Base-by-base conservation (phyloP, 2,329 filamentous ascomycete genomes). In the Fusarium redolens region DNA sequence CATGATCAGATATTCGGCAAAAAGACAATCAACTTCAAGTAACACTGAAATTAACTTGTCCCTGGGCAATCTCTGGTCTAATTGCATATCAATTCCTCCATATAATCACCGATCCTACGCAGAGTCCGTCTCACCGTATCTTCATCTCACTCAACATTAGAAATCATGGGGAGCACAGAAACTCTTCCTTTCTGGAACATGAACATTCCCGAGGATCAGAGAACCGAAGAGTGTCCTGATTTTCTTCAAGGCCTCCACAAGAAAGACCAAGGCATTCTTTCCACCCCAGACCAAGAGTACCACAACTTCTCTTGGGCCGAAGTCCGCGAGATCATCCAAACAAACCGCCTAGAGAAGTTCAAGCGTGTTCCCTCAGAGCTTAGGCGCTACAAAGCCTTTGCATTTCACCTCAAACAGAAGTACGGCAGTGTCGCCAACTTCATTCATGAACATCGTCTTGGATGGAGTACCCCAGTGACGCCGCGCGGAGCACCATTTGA, bases 371-470 rank as follows among this genome's bases (percentile, higher is more conserved):
- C 96, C 0, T 92, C 91, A 7, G 89, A 96, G 59, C 86, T 98
- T 65, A 87, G 93, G n/a, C 87, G 89, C 47, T 98, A 98, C 79
- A 87, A 93, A 10, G 86, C 89, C 65, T 97, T 91, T 81, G 91
- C 87, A 28, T 87, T 89, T 78, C 80, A 86, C 35, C 84, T 97
- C 28, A 88, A 88, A 68, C 84, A 86, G 69, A 83, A 91, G 56
- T 89, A 96, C 83, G 95, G 95, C 54, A 94, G 91, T 65, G 88
- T 97, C 57, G 90, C 93, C 87, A 85, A 89, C 58, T 98, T 95
- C 79, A 88, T 98, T 44, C 82, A 97, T 47, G 83, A 85, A 31
- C 85, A 94, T 79, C 85, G 94, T 54, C 83, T 98, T 63, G 82
- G 84, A 20, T 98, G 96, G 96, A 80, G 82, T 4, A 65, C 72